phyloP scores from a whole-genome alignment of 805 yeast species.

The Candida vaughaniae region DNA sequence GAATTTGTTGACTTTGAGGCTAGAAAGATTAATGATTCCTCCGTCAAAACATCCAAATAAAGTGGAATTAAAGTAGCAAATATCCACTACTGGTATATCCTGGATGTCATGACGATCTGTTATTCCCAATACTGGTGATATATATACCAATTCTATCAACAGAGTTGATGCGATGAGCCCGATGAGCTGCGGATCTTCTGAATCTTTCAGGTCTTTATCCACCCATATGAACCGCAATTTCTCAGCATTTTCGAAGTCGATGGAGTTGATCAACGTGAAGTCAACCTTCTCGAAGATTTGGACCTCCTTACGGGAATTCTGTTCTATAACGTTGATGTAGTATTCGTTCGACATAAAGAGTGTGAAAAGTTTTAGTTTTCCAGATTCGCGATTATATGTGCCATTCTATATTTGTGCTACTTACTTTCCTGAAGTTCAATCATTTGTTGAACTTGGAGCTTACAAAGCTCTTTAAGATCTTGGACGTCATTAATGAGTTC shows the following conservation, averaged over 20 bases:
- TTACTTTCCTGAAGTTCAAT: slow-evolving; percentile 53
- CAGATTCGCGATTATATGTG: too few species aligned
- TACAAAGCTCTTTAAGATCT: slow-evolving; percentile 83
- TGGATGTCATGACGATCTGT: slow-evolving; percentile 4
- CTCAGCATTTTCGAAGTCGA: slow-evolving; percentile 1
- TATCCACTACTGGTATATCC: slow-evolving; percentile 3
- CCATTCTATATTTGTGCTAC: too few species aligned
- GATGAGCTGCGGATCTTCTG: slow-evolving; percentile 5
- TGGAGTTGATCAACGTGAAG: slow-evolving; percentile 13
- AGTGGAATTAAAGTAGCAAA: slow-evolving; percentile 8
- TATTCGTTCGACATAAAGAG: slow-evolving; percentile 9
- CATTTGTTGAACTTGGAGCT: slow-evolving; percentile 84
- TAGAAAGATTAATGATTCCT: slow-evolving; percentile 12
- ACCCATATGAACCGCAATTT: slow-evolving; percentile 4
- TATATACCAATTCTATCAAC: slow-evolving; percentile 3
- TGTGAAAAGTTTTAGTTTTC: slow-evolving; percentile 5
- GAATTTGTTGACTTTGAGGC: slow-evolving; percentile 3
- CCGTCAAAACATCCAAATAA: slow-evolving; percentile 14
- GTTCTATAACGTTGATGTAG: slow-evolving; percentile 8
- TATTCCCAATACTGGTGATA: slow-evolving; percentile 10
- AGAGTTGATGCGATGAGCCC: slow-evolving; percentile 2
- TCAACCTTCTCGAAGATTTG: slow-evolving; percentile 14
- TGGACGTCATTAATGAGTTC: slow-evolving; percentile 86
- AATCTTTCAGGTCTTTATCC: neutral
- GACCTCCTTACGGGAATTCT: slow-evolving; percentile 2